Evolutionary conservation across 169 alveolate species (phyloP).

Genomic region (Fabrea salina): DNA sequence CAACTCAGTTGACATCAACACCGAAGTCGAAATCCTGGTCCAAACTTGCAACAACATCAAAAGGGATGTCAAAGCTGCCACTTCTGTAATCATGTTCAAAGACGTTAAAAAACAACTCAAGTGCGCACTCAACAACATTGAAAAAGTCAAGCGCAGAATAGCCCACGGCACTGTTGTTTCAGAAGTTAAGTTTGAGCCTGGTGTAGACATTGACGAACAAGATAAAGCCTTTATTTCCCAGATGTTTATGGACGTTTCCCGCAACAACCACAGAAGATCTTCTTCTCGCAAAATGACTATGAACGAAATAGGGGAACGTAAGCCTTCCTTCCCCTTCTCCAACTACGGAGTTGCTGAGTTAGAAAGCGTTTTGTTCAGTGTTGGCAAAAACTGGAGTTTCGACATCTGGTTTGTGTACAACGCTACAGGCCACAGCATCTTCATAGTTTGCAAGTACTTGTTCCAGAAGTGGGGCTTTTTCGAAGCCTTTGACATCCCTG

Average conservation of each 20-base stretch:
- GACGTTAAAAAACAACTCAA: constrained; percentile 14
- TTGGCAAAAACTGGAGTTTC: constrained; percentile 28
- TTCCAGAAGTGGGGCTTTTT: neutral
- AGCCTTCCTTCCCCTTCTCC: neutral
- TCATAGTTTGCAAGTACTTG: neutral
- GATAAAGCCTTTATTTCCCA: constrained; percentile 7
- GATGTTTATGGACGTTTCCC: neutral
- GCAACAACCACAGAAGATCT: too few relatives aligned
- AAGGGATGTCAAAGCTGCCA: neutral
- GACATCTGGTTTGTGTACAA: constrained; percentile 29
- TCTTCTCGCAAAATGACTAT: too few relatives aligned
- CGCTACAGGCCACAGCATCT: constrained; percentile 24
- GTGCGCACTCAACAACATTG: neutral
- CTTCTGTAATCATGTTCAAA: constrained; percentile 16
- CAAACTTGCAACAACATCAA: neutral
- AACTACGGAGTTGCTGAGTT: neutral
- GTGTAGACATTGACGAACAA: constrained; percentile 11
- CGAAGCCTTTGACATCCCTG: neutral
- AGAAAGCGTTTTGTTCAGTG: neutral
- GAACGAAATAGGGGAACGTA: neutral
- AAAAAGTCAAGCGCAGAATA: constrained; percentile 18
- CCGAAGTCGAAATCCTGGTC: constrained; percentile 4
- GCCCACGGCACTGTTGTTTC: constrained; percentile 9
- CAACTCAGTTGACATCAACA: neutral
- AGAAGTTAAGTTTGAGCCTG: neutral